Percentiles rank a stretch among this genome's conserved stretches.
These are phyloP conservation scores for Coemansia pectinata DNA, from an alignment of 192 early-diverging fungal species.

Conservation along the genomic window DNA sequence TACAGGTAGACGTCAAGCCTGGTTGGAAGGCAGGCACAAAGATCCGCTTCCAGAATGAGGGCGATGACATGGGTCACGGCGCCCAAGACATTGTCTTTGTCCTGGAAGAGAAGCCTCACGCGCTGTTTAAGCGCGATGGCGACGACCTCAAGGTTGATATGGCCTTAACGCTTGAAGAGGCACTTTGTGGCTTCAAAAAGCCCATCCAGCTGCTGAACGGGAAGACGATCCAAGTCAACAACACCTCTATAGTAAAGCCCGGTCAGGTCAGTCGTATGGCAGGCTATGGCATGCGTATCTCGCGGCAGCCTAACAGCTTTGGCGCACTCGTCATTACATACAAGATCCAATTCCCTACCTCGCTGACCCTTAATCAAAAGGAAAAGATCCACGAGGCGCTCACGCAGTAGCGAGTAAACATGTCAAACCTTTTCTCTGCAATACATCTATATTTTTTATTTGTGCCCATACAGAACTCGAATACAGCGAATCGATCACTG, in stretches of 20 bases:
- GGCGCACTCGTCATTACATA: slow-evolving; percentile 88
- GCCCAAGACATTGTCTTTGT: slow-evolving; percentile 94
- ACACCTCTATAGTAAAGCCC: slow-evolving; percentile 64
- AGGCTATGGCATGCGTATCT: slow-evolving; percentile 94
- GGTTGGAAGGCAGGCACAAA: slow-evolving; percentile 99
- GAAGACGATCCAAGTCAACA: slow-evolving; percentile 65
- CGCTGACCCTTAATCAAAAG: slow-evolving; percentile 72
- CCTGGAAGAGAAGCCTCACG: slow-evolving; percentile 90
- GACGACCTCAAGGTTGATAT: slow-evolving; percentile 74
- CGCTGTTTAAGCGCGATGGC: slow-evolving; percentile 83
- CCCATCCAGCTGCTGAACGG: slow-evolving; percentile 77
- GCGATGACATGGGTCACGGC: slow-evolving; percentile 81
- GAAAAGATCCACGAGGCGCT: slow-evolving; percentile 57
- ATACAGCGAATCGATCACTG: not conserved
- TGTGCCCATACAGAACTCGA: not conserved
- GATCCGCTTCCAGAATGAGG: slow-evolving; percentile 85
- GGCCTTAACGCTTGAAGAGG: slow-evolving; percentile 73
- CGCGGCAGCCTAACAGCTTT: slow-evolving; percentile 75
- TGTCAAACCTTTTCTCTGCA: too few relatives aligned
- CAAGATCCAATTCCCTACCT: slow-evolving; percentile 77
- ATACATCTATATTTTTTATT: not conserved
- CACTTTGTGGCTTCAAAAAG: slow-evolving; percentile 74
- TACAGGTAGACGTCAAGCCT: slow-evolving; percentile 83
- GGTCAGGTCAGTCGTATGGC: slow-evolving; percentile 72
- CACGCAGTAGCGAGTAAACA: slow-evolving; percentile 11